Percentiles rank a stretch among this genome's conserved stretches.
Evolutionary conservation across 345 rosid species (phyloP).

Genomic region (Salix purpurea): DNA sequence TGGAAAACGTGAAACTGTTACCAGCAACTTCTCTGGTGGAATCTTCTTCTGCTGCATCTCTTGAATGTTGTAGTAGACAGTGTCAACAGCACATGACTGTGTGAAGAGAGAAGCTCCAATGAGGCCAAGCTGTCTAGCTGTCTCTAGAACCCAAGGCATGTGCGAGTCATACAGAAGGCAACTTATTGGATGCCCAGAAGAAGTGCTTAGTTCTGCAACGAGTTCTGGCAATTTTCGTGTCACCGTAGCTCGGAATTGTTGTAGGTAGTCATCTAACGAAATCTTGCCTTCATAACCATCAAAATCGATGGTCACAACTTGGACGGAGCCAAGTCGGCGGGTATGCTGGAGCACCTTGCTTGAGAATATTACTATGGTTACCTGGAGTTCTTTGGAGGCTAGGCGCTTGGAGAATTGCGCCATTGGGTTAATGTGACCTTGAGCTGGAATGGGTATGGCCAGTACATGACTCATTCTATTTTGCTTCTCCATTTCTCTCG

Average conservation of each 20-base stretch:
- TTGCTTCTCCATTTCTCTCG: not conserved
- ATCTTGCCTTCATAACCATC: not conserved
- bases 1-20: not conserved
- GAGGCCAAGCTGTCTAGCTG: not conserved
- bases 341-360: too few relatives aligned
- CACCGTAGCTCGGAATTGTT: not conserved
- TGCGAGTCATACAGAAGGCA: conserved; percentile 3
- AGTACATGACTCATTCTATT: not conserved
- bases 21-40: not conserved
- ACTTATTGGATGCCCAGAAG: not conserved
- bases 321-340: not conserved
- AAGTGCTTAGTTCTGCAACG: not conserved
- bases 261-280: not conserved
- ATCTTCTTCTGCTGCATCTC: not conserved
- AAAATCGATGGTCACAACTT: not conserved
- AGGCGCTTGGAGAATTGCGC: too few relatives aligned
- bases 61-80: not conserved
- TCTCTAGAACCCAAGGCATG: not conserved
- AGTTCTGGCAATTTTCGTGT: not conserved
- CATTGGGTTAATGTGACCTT: not conserved
- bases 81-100: not conserved
- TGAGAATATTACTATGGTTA: not conserved
- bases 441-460: conserved; percentile 2
- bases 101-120: not conserved
- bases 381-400: too few relatives aligned